Base-by-base conservation (phyloP, 179 eudicot genomes). In the Amaranthus tricolor region DNA sequence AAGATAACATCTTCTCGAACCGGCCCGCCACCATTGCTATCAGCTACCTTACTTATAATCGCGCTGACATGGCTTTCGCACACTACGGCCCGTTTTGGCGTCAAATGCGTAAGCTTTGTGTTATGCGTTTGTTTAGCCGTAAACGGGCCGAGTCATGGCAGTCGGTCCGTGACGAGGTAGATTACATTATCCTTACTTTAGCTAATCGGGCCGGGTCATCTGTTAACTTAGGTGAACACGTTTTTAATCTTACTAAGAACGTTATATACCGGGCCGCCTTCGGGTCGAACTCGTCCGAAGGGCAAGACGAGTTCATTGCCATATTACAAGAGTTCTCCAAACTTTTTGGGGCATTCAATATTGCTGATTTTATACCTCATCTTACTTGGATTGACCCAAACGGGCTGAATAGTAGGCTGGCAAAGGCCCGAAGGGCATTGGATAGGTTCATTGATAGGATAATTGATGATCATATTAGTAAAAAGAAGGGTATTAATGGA, bases 1-100 rank as follows among this genome's bases (percentile, higher is more conserved):
- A 91, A 16, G 98, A 92, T 85, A 82, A 81, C 86, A 83, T 83
- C 12, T 88, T 88, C 83, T 86, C 98, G 0, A 91, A 91, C 84
- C 84, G 97, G 12, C 93, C 98, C 6, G 88, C 90, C 7, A 87
- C 93, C 3, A 79, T 91, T 51, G 95, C 97, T 56, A 86, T 89
- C 56, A 75, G 83, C 55, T 91, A 91, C 85, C 80, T 93, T 0
- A 88, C 93, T 6, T 91, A 93, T 73, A 80, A 88, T 72, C 71
- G 87, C 2, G 97, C 95, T 47, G 96, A 91, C 86, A 87, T 93
- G 97, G 96, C 89, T 4, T 93, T 93, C 65, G 95, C 98, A 31
- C 86, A 91, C 70, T 93, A 89, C 81, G 97, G 97, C 58, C 97
- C 96, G 6, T 93, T 91, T 55, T 91, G 97, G 98, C 95, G 98